A percentile compares a stretch with the other conserved stretches of the same genome.
Evolutionary conservation across 2,329 filamentous ascomycete genomes (phyloP).

Genomic region (Cytospora mali): DNA sequence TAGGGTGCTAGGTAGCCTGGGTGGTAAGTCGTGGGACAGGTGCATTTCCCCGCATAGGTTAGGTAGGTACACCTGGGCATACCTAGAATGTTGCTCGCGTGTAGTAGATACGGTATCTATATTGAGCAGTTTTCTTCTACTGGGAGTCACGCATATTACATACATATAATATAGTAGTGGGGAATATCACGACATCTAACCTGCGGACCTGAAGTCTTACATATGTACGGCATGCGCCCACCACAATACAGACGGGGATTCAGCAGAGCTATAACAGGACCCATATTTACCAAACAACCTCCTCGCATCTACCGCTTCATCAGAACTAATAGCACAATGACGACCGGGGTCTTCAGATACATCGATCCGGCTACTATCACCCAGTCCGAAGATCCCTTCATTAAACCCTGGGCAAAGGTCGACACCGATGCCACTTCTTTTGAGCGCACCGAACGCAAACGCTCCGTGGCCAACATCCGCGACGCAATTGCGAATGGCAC

Average conservation of each 20-base stretch:
- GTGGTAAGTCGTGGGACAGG: too few species aligned
- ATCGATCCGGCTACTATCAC: conserved; percentile 56
- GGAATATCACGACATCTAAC: too few species aligned
- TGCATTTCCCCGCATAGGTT: too few species aligned
- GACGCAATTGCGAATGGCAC: conserved; percentile 40
- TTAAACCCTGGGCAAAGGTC: conserved; percentile 67
- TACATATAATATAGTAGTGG: too few species aligned
- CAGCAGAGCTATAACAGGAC: not conserved
- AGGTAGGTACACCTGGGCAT: too few species aligned
- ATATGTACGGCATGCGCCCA: too few species aligned
- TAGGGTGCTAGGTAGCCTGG: too few species aligned
- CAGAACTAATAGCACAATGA: not conserved
- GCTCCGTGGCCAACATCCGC: conserved; percentile 58
- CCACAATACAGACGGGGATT: not conserved
- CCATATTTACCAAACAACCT: not conserved
- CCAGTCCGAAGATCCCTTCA: conserved; percentile 37
- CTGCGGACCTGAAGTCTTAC: too few species aligned
- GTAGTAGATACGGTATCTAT: too few species aligned
- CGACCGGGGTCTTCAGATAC: conserved; percentile 53
- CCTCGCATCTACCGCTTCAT: not conserved
- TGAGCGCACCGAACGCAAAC: conserved; percentile 46
- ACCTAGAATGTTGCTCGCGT: too few species aligned
- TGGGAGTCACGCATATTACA: too few species aligned
- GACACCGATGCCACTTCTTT: conserved; percentile 62
- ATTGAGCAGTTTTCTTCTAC: too few species aligned